Percentiles rank a stretch among this genome's conserved stretches.
Evolutionary conservation across 169 alveolate species (phyloP).

Genomic region (Theileria sp.): DNA sequence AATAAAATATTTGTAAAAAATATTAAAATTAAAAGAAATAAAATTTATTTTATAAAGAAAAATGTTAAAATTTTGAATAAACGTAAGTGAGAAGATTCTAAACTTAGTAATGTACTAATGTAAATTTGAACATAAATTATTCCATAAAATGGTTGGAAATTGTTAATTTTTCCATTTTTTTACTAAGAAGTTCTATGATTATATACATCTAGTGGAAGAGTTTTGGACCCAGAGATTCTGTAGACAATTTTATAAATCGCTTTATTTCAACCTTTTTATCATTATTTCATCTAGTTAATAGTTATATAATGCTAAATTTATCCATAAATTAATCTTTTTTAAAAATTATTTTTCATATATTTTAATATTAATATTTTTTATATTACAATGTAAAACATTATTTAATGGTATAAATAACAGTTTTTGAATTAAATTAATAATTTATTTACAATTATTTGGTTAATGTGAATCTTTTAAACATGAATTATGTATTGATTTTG

Average conservation of each 20-base stretch:
- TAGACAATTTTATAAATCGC: neutral
- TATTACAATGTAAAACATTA: too few species aligned
- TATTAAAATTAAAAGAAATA: neutral
- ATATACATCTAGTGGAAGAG: neutral
- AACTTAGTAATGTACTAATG: too few species aligned
- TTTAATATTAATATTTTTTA: too few species aligned
- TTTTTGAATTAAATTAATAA: too few species aligned
- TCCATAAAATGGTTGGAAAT: neutral
- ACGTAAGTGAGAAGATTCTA: too few species aligned
- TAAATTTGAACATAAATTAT: too few species aligned
- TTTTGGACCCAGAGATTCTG: neutral
- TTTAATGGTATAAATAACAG: too few species aligned
- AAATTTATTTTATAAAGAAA: neutral
- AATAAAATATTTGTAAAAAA: neutral
- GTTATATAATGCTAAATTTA: too few species aligned
- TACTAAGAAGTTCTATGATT: neutral
- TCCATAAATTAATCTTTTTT: too few species aligned
- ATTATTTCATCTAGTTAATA: too few species aligned
- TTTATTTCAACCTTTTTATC: too few species aligned
- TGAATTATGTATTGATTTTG: neutral
- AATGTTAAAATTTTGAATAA: neutral
- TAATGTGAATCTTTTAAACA: conserved; percentile 2
- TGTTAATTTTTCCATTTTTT: neutral
- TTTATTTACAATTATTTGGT: neutral
- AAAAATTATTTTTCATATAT: too few species aligned